These are phyloP conservation scores for Durotheca rogersii DNA, from an alignment of 495 filamentous ascomycete genomes.

Conservation along the genomic window DNA sequence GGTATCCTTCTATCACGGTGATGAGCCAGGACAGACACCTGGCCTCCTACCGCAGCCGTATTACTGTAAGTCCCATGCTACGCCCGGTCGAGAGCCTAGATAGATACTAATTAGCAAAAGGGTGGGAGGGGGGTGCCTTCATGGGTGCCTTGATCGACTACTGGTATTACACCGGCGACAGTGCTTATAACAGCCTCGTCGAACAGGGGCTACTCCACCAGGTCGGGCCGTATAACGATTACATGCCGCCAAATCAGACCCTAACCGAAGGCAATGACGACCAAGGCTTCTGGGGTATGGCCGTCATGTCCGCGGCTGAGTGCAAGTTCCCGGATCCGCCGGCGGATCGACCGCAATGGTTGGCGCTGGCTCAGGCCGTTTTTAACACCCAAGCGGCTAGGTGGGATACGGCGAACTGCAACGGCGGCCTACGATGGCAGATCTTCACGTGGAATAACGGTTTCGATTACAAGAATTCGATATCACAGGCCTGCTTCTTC, in stretches of 20 bases:
- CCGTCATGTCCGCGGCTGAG: slow-evolving; percentile 68
- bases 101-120: slow-evolving; percentile 50
- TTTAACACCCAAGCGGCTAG: slow-evolving; percentile 71
- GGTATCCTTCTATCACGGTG: slow-evolving; percentile 68
- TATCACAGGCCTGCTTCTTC: slow-evolving; percentile 68
- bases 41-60: slow-evolving; percentile 49
- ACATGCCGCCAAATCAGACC: slow-evolving; percentile 63
- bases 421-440: slow-evolving; percentile 82
- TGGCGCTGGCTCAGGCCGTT: slow-evolving; percentile 76
- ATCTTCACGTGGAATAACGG: slow-evolving; percentile 73
- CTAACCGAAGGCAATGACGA: slow-evolving; percentile 67
- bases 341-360: slow-evolving; percentile 63
- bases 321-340: slow-evolving; percentile 62
- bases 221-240: slow-evolving; percentile 57
- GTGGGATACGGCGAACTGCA: slow-evolving; percentile 65
- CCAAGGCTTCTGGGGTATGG: slow-evolving; percentile 68
- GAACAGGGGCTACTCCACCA: slow-evolving; percentile 59
- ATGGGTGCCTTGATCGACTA: slow-evolving; percentile 70
- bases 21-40: slow-evolving; percentile 57
- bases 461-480: slow-evolving; percentile 75
- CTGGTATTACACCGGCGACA: slow-evolving; percentile 65
- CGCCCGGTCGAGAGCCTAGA: neutral
- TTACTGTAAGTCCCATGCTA: slow-evolving; percentile 37
- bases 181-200: slow-evolving; percentile 58
- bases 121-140: slow-evolving; percentile 81